phyloP scores from a whole-genome alignment of 1,284 basidiomycete genomes.

The Pseudozyma sp. region DNA sequence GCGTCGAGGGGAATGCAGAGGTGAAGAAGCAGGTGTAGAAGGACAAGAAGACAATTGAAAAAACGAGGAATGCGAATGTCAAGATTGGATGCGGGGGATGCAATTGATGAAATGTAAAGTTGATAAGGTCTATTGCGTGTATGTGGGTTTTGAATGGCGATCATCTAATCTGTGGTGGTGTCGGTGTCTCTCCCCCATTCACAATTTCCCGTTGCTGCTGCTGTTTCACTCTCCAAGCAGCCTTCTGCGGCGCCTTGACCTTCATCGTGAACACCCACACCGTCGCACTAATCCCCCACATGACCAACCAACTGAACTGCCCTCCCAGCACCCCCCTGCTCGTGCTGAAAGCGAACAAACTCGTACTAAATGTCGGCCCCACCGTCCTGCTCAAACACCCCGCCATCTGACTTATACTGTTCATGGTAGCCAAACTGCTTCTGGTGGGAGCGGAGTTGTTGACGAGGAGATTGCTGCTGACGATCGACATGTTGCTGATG shows the following conservation, averaged over 20 bases:
- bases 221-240: slow-evolving; percentile 24
- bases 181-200: background rate
- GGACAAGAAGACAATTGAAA: background rate
- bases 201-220: background rate
- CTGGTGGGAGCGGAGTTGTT: slow-evolving; percentile 48
- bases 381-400: slow-evolving; percentile 43
- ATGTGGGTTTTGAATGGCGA: background rate
- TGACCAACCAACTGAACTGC: slow-evolving; percentile 45
- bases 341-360: slow-evolving; percentile 51
- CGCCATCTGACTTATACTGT: slow-evolving; percentile 52
- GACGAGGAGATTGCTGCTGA: slow-evolving; percentile 49
- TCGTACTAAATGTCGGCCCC: slow-evolving; percentile 46
- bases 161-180: background rate
- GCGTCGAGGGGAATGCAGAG: background rate
- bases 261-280: slow-evolving; percentile 27
- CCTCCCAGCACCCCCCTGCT: slow-evolving; percentile 25
- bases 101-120: no score
- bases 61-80: background rate
- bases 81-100: background rate
- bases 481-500: slow-evolving; percentile 51
- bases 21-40: slow-evolving; percentile 3
- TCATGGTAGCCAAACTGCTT: slow-evolving; percentile 41
- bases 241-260: slow-evolving; percentile 24
- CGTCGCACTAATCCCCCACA: slow-evolving; percentile 24
- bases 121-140: background rate